phyloP scores from a whole-genome alignment of 108 stramenopile genomes.

The Skeletonema costatum region DNA sequence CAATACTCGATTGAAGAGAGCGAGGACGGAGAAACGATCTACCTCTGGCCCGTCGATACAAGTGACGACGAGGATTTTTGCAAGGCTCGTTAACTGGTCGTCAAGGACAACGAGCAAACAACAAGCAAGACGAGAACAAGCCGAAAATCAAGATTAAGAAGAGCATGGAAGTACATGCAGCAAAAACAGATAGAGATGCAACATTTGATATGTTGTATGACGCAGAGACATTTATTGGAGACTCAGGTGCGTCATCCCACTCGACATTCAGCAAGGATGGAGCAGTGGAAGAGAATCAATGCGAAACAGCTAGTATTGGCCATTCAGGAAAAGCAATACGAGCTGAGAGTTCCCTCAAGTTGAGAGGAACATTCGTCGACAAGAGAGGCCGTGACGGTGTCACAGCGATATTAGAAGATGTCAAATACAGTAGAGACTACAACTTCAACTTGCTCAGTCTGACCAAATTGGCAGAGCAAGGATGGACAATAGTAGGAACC shows the following conservation, averaged over 20 bases:
- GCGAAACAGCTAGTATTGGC: not conserved
- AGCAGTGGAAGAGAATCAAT: not conserved
- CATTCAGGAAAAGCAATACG: not conserved
- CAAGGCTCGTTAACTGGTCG: not conserved
- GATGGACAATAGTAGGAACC: constrained; percentile 25
- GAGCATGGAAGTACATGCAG: not conserved
- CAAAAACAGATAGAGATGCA: not conserved
- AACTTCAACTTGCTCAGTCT: constrained; percentile 22
- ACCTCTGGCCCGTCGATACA: no score
- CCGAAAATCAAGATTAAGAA: not conserved
- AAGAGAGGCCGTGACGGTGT: not conserved
- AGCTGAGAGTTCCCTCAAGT: not conserved
- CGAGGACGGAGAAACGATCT: no score
- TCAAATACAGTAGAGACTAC: not conserved
- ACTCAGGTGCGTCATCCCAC: not conserved
- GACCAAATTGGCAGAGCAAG: constrained; percentile 5
- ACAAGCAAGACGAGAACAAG: not conserved
- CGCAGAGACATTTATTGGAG: not conserved
- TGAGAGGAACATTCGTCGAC: not conserved
- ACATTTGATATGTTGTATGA: not conserved
- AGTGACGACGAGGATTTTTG: no score
- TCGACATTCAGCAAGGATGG: not conserved
- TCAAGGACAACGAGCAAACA: not conserved
- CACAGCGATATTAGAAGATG: not conserved
- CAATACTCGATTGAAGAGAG: no score